These are phyloP conservation scores for Fusarium annulatum DNA, from an alignment of 2,329 filamentous ascomycete species.

Conservation along the genomic window DNA sequence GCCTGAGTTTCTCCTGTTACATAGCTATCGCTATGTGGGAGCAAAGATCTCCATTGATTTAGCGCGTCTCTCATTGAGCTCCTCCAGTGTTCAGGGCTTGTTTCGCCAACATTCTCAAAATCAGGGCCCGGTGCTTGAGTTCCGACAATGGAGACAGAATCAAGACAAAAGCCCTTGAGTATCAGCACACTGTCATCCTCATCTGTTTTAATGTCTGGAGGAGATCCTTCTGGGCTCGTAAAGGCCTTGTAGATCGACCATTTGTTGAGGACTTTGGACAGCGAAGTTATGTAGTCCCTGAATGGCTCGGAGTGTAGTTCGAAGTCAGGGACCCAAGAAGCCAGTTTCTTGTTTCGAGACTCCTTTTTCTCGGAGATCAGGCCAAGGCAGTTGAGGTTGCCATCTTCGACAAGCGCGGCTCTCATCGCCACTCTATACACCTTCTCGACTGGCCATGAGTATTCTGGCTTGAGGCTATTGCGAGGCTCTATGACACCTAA, in stretches of 20 bases:
- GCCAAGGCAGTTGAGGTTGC: constrained; percentile 1
- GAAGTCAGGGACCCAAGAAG: constrained; percentile 9
- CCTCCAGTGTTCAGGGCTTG: neutral
- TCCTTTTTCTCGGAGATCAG: neutral
- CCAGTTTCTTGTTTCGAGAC: neutral
- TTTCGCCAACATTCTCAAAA: neutral
- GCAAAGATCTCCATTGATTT: neutral
- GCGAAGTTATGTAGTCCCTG: neutral
- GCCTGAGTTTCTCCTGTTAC: neutral
- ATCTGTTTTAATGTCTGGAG: neutral
- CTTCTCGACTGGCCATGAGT: constrained; percentile 15
- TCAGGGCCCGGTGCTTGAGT: neutral
- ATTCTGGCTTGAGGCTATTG: neutral
- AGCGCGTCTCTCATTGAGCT: neutral
- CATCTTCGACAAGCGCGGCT: neutral
- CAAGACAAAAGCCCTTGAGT: neutral
- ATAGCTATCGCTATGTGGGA: neutral
- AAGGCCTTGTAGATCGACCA: neutral
- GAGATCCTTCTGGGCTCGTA: too few relatives aligned
- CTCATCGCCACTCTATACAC: constrained; percentile 8
- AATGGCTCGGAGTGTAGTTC: neutral
- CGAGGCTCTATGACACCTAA: neutral
- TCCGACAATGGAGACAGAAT: neutral
- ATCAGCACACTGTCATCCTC: neutral
- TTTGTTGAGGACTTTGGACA: neutral